phyloP scores from a whole-genome alignment of 192 early-diverging fungal species.

The Umbelopsis isabellina region DNA sequence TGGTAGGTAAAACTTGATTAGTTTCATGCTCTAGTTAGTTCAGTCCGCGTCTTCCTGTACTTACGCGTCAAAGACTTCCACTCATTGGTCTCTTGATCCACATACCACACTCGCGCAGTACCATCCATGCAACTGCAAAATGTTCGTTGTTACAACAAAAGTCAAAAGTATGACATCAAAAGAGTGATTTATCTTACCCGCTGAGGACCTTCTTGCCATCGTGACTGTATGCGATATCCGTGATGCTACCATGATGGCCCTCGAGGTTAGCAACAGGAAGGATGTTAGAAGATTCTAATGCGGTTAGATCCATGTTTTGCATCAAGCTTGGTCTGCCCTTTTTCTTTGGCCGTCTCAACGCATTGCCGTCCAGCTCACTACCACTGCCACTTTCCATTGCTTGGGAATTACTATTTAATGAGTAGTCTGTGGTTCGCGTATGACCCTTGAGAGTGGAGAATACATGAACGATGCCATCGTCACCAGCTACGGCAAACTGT shows the following conservation, averaged over 20 bases:
- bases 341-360: conserved; percentile 35
- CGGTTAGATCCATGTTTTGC: conserved; percentile 18
- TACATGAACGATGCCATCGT: conserved; percentile 75
- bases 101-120: conserved; percentile 75
- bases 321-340: conserved; percentile 27
- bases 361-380: conserved; percentile 31
- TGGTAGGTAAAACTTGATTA: not conserved
- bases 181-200: conserved; percentile 43
- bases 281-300: conserved; percentile 26
- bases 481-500: conserved; percentile 77
- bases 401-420: not conserved
- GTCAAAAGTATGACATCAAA: not conserved
- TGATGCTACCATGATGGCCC: conserved; percentile 73
- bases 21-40: too few relatives aligned
- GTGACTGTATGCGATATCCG: conserved; percentile 74
- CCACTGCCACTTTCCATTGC: conserved; percentile 1
- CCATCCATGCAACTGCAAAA: conserved; percentile 66
- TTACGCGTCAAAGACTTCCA: conserved; percentile 67
- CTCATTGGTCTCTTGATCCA: conserved; percentile 45
- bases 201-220: conserved; percentile 69
- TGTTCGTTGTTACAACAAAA: not conserved
- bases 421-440: not conserved
- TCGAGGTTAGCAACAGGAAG: conserved; percentile 60
- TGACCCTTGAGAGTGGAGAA: conserved; percentile 68
- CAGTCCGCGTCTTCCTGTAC: not conserved